Evolutionary conservation across 2,329 filamentous ascomycete species (phyloP).

Genomic region (Scedosporium dehoogii): DNA sequence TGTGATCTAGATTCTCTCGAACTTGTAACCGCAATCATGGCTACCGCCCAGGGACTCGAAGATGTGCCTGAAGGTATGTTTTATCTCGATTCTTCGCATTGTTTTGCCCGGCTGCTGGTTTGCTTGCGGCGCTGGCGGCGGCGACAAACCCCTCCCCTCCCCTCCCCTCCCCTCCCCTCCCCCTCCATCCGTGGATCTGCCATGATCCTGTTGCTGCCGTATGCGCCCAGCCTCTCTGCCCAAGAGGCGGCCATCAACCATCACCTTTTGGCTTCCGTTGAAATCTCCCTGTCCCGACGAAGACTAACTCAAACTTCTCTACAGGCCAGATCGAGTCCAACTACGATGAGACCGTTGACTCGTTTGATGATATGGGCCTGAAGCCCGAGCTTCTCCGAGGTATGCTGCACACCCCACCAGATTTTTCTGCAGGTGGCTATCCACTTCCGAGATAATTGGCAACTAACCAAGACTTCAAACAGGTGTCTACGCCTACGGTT

Average conservation of each 20-base stretch:
- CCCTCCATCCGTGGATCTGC: neutral
- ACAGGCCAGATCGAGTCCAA: constrained; percentile 99
- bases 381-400: constrained; percentile 94
- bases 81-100: neutral
- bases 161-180: neutral
- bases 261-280: neutral
- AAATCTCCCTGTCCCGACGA: neutral
- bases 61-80: constrained; percentile 89
- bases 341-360: constrained; percentile 99
- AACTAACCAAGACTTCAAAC: constrained; percentile 7
- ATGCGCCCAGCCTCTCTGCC: neutral
- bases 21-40: constrained; percentile 78
- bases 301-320: neutral
- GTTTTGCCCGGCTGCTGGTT: neutral
- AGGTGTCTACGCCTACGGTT: constrained; percentile 99
- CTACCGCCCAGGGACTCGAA: constrained; percentile 96
- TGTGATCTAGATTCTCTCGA: constrained; percentile 57
- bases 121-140: neutral
- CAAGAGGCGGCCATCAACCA: neutral
- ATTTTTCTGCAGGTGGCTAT: neutral
- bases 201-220: neutral
- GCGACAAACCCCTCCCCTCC: neutral
- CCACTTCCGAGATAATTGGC: neutral
- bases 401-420: constrained; percentile 21
- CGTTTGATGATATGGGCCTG: constrained; percentile 96